Conservation (phyloP, 2,329 filamentous ascomycete species). For the Dactylellina drechsleri region DNA sequence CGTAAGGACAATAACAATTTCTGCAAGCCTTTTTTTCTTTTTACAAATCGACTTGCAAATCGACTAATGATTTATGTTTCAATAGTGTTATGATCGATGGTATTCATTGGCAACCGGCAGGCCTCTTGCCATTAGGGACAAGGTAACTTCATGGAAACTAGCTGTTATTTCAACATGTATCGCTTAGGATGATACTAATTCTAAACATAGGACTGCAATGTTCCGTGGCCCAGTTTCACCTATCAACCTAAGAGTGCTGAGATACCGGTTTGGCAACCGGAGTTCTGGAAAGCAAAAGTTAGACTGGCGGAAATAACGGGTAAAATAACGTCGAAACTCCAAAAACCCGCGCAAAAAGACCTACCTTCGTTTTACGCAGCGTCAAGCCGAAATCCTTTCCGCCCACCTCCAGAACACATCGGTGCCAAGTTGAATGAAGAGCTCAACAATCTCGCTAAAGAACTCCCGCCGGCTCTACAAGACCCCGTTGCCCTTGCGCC, state of each 20-base stretch:
- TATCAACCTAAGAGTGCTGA: conserved; percentile 34
- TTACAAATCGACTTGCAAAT: too few relatives aligned
- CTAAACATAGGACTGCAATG: conserved; percentile 40
- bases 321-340: conserved; percentile 51
- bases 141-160: conserved; percentile 6
- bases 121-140: conserved; percentile 47
- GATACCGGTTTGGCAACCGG: conserved; percentile 45
- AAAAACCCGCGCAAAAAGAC: conserved; percentile 46
- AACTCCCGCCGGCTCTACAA: conserved; percentile 27
- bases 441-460: conserved; percentile 45
- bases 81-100: conserved; percentile 51
- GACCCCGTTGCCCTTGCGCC: conserved; percentile 42
- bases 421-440: conserved; percentile 49
- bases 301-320: conserved; percentile 48
- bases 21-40: not conserved
- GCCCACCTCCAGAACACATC: conserved; percentile 43
- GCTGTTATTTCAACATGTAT: not conserved
- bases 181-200: not conserved
- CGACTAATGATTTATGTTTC: not conserved
- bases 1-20: conserved; percentile 1
- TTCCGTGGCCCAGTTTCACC: conserved; percentile 40
- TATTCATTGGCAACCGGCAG: conserved; percentile 47
- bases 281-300: conserved; percentile 46
- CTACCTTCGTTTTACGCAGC: conserved; percentile 48
- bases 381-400: conserved; percentile 43